Percentiles rank a stretch among this genome's conserved stretches.
Evolutionary conservation across 2,329 filamentous ascomycete species (phyloP).

Genomic region (Ascochyta koolunga): DNA sequence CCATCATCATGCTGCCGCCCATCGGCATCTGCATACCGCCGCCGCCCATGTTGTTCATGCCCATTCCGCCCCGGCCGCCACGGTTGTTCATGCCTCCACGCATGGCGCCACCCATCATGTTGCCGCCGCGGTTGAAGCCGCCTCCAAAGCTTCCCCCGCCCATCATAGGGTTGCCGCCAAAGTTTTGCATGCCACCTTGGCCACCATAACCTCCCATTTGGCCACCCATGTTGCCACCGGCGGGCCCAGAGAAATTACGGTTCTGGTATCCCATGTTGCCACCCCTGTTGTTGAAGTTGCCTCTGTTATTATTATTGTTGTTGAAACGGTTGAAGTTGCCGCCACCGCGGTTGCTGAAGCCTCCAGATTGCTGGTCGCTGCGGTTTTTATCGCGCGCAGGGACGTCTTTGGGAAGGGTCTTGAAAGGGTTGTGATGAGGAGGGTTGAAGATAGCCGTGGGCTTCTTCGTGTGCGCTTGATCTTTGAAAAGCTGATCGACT

Average conservation of each 20-base stretch:
- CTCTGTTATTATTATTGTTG: conserved; percentile 36
- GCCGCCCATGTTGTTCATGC: conserved; percentile 45
- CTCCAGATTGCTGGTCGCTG: conserved; percentile 57
- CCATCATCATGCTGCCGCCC: conserved; percentile 56
- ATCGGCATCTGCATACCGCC: conserved; percentile 45
- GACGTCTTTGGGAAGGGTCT: conserved; percentile 86
- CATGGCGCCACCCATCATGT: conserved; percentile 46
- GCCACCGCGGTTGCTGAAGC: conserved; percentile 51
- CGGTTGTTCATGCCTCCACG: conserved; percentile 56
- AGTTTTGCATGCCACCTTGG: conserved; percentile 53
- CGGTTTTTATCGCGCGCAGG: conserved; percentile 72
- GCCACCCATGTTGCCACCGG: conserved; percentile 45
- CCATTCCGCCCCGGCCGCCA: conserved; percentile 45
- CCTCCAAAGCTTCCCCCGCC: conserved; percentile 46
- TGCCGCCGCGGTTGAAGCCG: conserved; percentile 52
- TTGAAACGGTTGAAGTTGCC: conserved; percentile 38
- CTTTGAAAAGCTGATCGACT: conserved; percentile 70
- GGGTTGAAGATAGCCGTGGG: conserved; percentile 76
- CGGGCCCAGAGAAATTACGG: conserved; percentile 46
- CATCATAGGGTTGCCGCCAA: conserved; percentile 46
- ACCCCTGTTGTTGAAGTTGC: conserved; percentile 42
- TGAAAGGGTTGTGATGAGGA: conserved; percentile 83
- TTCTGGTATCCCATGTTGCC: conserved; percentile 42
- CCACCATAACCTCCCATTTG: conserved; percentile 55
- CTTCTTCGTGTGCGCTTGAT: conserved; percentile 66